These are phyloP conservation scores for Vitis riparia DNA, from an alignment of 164 flowering plant species.

Conservation along the genomic window DNA sequence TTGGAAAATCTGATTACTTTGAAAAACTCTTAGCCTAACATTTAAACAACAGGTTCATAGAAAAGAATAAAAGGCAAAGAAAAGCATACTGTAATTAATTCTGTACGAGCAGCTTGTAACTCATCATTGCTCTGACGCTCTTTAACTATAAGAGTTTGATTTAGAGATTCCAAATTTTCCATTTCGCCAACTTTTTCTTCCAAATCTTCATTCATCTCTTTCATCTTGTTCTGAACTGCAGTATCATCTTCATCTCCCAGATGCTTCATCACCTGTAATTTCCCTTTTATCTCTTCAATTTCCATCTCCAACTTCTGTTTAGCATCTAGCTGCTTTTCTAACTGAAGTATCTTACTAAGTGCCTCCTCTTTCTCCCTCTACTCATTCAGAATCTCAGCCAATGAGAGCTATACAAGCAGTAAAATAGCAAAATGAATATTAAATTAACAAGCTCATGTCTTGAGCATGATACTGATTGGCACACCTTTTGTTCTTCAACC, in stretches of 20 bases:
- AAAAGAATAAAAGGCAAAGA: not conserved
- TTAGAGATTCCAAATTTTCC: conserved; percentile 29
- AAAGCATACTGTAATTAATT: conserved; percentile 43
- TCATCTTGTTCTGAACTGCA: conserved; percentile 43
- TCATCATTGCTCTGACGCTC: conserved; percentile 71
- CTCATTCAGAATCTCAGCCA: conserved; percentile 13
- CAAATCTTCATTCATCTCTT: conserved; percentile 48
- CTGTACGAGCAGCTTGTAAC: conserved; percentile 68
- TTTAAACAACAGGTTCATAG: no score
- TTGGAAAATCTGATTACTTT: no score
- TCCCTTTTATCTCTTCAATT: conserved; percentile 65
- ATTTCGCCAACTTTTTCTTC: conserved; percentile 34
- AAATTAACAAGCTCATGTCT: not conserved
- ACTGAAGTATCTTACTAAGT: conserved; percentile 41
- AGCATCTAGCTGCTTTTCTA: conserved; percentile 55
- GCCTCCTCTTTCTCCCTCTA: conserved; percentile 69
- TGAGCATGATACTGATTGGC: not conserved
- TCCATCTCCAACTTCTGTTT: conserved; percentile 71
- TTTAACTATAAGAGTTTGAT: conserved; percentile 38
- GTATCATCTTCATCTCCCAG: conserved; percentile 52
- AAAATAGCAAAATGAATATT: not conserved
- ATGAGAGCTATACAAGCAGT: conserved; percentile 1
- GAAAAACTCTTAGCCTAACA: no score
- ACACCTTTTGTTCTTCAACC: conserved; percentile 66
- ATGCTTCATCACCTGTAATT: conserved; percentile 63